Conservation (phyloP, 2,329 filamentous ascomycete genomes). For the Diaporthe australafricana region DNA sequence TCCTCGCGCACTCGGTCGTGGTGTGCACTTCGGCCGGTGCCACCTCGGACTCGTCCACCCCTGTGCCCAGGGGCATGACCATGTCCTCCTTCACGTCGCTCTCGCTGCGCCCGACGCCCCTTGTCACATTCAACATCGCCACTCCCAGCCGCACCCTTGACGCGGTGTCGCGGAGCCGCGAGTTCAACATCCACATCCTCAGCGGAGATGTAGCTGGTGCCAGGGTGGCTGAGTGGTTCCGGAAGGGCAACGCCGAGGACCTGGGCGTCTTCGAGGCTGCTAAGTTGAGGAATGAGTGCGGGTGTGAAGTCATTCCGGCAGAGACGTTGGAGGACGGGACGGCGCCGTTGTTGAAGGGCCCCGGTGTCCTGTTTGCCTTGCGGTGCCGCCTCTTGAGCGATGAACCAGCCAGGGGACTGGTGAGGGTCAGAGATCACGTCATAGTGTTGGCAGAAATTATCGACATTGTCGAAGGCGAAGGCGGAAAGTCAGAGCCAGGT, state of each 20-base stretch:
- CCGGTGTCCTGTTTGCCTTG: constrained; percentile 63
- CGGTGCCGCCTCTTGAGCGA: constrained; percentile 56
- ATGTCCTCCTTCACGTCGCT: constrained; percentile 71
- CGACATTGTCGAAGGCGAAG: constrained; percentile 52
- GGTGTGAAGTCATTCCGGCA: constrained; percentile 41
- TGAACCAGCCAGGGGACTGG: constrained; percentile 52
- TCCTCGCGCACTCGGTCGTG: constrained; percentile 66
- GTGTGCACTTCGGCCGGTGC: constrained; percentile 59
- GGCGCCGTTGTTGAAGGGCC: constrained; percentile 58
- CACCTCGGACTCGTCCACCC: not conserved
- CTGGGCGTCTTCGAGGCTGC: constrained; percentile 50
- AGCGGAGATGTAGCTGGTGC: constrained; percentile 60
- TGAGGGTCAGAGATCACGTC: constrained; percentile 63
- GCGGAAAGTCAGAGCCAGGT: constrained; percentile 40
- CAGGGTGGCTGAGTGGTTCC: constrained; percentile 63
- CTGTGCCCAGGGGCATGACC: constrained; percentile 61
- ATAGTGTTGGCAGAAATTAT: constrained; percentile 64
- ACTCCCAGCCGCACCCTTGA: constrained; percentile 67
- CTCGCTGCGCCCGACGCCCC: constrained; percentile 61
- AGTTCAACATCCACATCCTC: constrained; percentile 68
- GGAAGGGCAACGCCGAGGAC: constrained; percentile 57
- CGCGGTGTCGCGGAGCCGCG: constrained; percentile 56
- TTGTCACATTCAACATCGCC: constrained; percentile 68
- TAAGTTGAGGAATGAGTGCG: constrained; percentile 43
- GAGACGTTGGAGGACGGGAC: constrained; percentile 39